Evolutionary conservation across 1,284 basidiomycete genomes (phyloP).

Genomic region (Cutaneotrichosporon cavernicola): DNA sequence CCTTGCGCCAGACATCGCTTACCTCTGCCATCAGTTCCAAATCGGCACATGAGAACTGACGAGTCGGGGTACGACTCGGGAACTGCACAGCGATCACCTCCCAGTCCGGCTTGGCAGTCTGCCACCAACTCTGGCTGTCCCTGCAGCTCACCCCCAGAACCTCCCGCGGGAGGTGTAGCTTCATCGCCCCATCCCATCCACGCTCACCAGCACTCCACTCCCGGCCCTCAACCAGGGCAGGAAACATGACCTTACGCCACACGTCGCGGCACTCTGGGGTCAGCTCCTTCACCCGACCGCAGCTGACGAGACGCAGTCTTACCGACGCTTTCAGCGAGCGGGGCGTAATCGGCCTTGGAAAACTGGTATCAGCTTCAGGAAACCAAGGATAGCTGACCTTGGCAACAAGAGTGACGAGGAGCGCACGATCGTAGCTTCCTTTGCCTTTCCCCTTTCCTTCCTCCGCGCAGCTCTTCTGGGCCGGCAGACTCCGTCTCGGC

Average conservation of each 20-base stretch:
- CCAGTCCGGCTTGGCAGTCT: constrained; percentile 34
- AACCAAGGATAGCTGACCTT: constrained; percentile 9
- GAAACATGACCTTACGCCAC: constrained; percentile 39
- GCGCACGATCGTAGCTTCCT: constrained; percentile 15
- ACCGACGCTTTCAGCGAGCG: constrained; percentile 13
- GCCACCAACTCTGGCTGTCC: constrained; percentile 3
- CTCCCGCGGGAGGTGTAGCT: constrained; percentile 22
- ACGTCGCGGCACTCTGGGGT: constrained; percentile 37
- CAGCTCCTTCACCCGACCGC: background rate
- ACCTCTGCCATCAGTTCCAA: constrained; percentile 31
- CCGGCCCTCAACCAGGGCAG: constrained; percentile 25
- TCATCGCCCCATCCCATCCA: constrained; percentile 25
- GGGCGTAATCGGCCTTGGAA: constrained; percentile 10
- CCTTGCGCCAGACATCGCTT: constrained; percentile 42
- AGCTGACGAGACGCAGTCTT: constrained; percentile 26
- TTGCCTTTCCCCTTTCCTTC: background rate
- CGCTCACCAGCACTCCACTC: constrained; percentile 28
- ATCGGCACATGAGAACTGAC: constrained; percentile 25
- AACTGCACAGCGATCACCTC: constrained; percentile 18
- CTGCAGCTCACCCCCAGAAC: constrained; percentile 26
- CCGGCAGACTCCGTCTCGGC: background rate
- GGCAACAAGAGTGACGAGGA: constrained; percentile 14
- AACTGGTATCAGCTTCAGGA: constrained; percentile 11
- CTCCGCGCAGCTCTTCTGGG: background rate
- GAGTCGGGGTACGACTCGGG: constrained; percentile 25